Conservation (phyloP, 2,329 filamentous ascomycete species). For the Beauveria australis region DNA sequence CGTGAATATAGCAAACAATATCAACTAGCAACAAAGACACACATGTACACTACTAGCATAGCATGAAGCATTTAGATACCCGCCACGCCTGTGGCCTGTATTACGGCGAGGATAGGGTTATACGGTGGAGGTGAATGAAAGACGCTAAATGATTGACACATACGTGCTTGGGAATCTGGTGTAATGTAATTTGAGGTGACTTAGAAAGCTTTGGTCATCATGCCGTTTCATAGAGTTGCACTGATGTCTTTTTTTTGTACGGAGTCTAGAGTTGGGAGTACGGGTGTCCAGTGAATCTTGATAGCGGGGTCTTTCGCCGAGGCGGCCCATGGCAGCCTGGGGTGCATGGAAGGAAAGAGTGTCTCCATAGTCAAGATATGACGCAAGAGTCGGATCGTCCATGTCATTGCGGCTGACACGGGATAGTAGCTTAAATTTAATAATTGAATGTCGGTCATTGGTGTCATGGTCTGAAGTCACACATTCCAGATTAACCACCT, state of each 20-base stretch:
- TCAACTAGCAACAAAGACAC: background rate
- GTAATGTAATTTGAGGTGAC: too few species aligned
- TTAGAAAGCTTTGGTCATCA: too few species aligned
- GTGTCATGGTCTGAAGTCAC: too few species aligned
- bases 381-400: too few species aligned
- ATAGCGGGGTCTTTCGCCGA: background rate
- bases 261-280: too few species aligned
- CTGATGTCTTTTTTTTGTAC: too few species aligned
- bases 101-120: background rate
- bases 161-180: too few species aligned
- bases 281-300: background rate
- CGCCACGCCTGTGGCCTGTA: background rate
- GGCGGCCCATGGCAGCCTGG: background rate
- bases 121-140: background rate
- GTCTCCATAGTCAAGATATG: background rate
- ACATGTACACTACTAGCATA: constrained; percentile 7
- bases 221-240: too few species aligned
- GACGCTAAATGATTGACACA: background rate
- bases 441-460: too few species aligned
- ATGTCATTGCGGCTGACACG: too few species aligned
- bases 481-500: too few species aligned
- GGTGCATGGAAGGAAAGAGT: background rate
- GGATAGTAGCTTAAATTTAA: too few species aligned
- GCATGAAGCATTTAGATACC: constrained; percentile 11
- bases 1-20: constrained; percentile 1